Base-by-base conservation (phyloP, 2,329 filamentous ascomycete species). In the Cercospora sp. region DNA sequence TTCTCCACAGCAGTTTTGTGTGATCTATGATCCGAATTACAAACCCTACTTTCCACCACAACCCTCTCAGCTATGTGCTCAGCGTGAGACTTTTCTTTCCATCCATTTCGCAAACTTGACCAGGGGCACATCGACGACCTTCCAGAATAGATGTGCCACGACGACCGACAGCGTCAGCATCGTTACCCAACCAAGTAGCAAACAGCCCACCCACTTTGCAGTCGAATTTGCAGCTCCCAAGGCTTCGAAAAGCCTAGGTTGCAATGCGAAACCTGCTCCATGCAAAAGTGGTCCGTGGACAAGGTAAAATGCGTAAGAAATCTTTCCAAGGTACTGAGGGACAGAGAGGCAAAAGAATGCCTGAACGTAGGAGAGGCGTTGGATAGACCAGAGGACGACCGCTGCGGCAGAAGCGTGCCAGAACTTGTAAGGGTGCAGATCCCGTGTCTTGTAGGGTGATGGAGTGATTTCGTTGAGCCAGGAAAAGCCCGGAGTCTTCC, bases 231-330 rank as follows among this genome's bases (percentile, higher is more conserved):
- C 53, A 2, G 16, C 30, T 1, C 63, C 66, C 1, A 68, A 7
- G 8, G 23, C 42, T 5, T 36, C 60, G 10, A 53, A 70, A 1
- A 70, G 57, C 39, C 16, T 42, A 2, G 66, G 66, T 33, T 70
- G 68, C 20, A 70, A 26, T 18, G 68, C 60, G 10, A 68, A 68
- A 5, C 63, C 68, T 1, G 36, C 42, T 10, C 66, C 68, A n/a
- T 70, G 68, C 3, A 70, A 31, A 2, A 71, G 26, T 3, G 69
- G 69, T 26, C 67, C 69, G 51, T 71, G 69, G 3, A 69, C 67
- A 12, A 70, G 63, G 30, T 71, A 71, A 12, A 71, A 64, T 3
- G 63, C 67, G 36, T 66, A 70, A 9, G 65, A 68, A 16, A 69
- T 65, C 39, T 68, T 68, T 33, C 69, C 69, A 1, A 70, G 65